Evolutionary conservation across 2,329 filamentous ascomycete genomes (phyloP), one percentile per base, ranked within the genome.

Genomic region (Chaetomium sp.): DNA sequence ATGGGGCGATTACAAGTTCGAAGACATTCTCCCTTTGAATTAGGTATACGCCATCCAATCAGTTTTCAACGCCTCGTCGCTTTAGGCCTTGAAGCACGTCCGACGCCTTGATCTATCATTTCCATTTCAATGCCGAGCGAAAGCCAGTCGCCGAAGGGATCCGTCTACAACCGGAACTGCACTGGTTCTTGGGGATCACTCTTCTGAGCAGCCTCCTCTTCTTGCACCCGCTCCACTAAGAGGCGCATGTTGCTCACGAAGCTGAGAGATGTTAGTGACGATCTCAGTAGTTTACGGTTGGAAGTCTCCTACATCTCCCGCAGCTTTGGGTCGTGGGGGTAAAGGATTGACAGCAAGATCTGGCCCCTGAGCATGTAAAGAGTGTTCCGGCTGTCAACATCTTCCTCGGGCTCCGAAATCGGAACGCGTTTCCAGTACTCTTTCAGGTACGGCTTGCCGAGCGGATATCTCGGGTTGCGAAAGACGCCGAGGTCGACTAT

Each of bases 291-390:
- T 21, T n/a, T 31, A 51, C 27, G 10, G 4, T n/a, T 23, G 25
- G 27, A 19, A 35, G n/a, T 57, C 67, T 57, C 27, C 27, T 62
- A 67, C 67, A 68, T 65, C 21, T 68, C 67, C 1, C 67, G 64
- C 27, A 68, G 35, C 57, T 67, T 67, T 19, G 29, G 55, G 38
- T 68, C 67, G 21, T 68, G 61, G 4, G 68, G 68, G 47, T 73
- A 70, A 25, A 72, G 60, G 9, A 68, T 62, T 6, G 72, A 71
- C 31, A 73, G 61, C n/a, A 73, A 35, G 9, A 70, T 66, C 62
- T 72, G 71, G 38, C 68, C 65, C 51, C 69, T 68, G 59, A 73
- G 63, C 57, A 70, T 68, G 50, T 75, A 75, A 21, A 75, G 69
- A 21, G 66, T 68, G 56, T 73, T 73, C 5, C 73, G 69, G 42